Evolutionary conservation across 1,139 yeast species (phyloP), one percentile per base, ranked within the genome.

Genomic region (Yarrowia galli): DNA sequence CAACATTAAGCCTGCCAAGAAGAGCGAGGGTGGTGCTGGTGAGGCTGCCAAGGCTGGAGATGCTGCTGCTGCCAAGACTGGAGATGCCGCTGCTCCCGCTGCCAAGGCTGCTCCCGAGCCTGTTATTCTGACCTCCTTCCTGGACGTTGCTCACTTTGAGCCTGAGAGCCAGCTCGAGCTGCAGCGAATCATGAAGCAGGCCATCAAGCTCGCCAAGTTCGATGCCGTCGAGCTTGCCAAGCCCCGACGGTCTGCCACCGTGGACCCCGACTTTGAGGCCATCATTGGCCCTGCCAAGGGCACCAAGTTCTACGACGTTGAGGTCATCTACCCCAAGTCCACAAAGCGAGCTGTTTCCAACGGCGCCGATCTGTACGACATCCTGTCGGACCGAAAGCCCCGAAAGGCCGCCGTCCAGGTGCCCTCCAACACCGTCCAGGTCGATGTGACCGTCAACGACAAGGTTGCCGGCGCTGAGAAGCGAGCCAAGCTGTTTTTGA

Each of bases 221-320:
- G 78, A 76, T 60, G 72, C 73, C 76, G 82, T 68, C 82, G 80
- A 73, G 82, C 85, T 23, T 74, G 79, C 71, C 80, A 80, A 72
- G 79, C 81, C 79, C 79, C 84, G 67, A 74, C 79, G 43, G 70
- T 75, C 68, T 68, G 77, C 70, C 81, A 88, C 66, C 87, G 87
- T 79, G 68, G 91, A 87, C 72, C 87, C 88, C 45, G 72, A 87
- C 18, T 90, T 90, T 74, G 95, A 89, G 74, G 89, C 85, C 51
- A 79, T 90, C 71, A 73, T 89, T 63, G 82, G 87, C 5, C 86
- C 76, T 9, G 53, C 69, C 23, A 49, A 68, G 18, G 69, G 71
- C 18, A 71, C 88, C 35, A 80, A 89, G 48, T 85, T 86, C 48
- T 84, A 84, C 58, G 79, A 84, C 43, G 84, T 84, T 66, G 83